Evolutionary conservation across 1,284 basidiomycete genomes (phyloP).

Genomic region (Heliocybe sulcata): DNA sequence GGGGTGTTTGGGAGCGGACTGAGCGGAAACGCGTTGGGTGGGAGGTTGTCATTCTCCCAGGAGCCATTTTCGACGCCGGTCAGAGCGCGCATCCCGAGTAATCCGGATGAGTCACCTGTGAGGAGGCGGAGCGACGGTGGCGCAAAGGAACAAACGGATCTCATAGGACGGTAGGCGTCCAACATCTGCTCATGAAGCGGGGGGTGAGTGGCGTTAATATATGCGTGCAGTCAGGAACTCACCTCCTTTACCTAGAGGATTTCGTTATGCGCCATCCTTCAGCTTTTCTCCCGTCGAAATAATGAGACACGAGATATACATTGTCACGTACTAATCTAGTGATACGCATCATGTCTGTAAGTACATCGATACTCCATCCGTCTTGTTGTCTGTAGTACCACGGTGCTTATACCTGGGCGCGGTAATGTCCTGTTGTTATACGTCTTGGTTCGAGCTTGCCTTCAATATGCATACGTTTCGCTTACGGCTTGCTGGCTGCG

Average conservation of each 20-base stretch:
- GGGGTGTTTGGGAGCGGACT: background rate
- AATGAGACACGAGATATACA: background rate
- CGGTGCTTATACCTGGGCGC: background rate
- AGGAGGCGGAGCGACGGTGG: background rate
- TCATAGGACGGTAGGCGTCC: background rate
- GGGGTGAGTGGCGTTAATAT: too few relatives aligned
- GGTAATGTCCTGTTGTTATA: too few relatives aligned
- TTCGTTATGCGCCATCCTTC: background rate
- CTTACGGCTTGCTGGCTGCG: too few relatives aligned
- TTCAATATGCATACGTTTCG: too few relatives aligned
- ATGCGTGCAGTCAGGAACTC: too few relatives aligned
- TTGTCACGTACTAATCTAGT: background rate
- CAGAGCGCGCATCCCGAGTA: background rate
- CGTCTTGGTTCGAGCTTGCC: too few relatives aligned
- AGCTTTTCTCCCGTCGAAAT: background rate
- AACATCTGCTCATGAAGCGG: too few relatives aligned
- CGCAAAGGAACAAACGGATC: background rate
- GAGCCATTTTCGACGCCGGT: background rate
- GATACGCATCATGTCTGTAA: background rate
- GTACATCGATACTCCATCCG: background rate
- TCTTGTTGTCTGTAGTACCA: background rate
- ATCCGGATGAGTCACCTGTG: background rate
- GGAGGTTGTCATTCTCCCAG: background rate
- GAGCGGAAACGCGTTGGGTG: too few relatives aligned
- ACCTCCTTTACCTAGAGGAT: too few relatives aligned